Conservation (phyloP, 805 yeast species). For the Suhomyces kilbournensis region DNA sequence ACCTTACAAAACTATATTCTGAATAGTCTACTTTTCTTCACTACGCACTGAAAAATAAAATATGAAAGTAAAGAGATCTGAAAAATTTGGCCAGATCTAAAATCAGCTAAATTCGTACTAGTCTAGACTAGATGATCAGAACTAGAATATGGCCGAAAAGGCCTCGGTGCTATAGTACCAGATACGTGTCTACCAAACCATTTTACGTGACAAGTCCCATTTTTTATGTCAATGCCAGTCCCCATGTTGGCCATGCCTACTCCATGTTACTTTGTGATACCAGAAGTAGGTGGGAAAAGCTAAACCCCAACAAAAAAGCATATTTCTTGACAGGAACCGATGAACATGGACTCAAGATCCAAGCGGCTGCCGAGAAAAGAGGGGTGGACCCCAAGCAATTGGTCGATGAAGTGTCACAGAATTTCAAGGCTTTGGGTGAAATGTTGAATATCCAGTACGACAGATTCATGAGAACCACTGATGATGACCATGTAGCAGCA, state of each 20-base stretch:
- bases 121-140: not conserved
- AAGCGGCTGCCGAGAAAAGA: conserved; percentile 66
- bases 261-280: conserved; percentile 84
- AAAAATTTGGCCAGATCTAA: not conserved
- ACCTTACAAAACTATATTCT: too few species aligned
- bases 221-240: conserved; percentile 91
- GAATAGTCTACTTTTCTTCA: too few species aligned
- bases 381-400: conserved; percentile 56
- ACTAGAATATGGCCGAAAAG: not conserved
- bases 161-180: not conserved
- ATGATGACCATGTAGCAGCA: conserved; percentile 65
- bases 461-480: conserved; percentile 89
- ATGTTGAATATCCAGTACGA: conserved; percentile 57
- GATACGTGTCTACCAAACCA: conserved; percentile 16
- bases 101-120: not conserved
- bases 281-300: conserved; percentile 65
- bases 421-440: conserved; percentile 64
- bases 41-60: not conserved
- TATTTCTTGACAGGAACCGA: conserved; percentile 89
- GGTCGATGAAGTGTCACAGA: conserved; percentile 65
- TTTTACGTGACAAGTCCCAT: conserved; percentile 83
- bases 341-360: conserved; percentile 94
- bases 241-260: conserved; percentile 92
- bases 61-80: not conserved
- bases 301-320: conserved; percentile 32